Evolutionary conservation across 495 filamentous ascomycete genomes (phyloP).

Genomic region (Hyaloscypha bicolor): DNA sequence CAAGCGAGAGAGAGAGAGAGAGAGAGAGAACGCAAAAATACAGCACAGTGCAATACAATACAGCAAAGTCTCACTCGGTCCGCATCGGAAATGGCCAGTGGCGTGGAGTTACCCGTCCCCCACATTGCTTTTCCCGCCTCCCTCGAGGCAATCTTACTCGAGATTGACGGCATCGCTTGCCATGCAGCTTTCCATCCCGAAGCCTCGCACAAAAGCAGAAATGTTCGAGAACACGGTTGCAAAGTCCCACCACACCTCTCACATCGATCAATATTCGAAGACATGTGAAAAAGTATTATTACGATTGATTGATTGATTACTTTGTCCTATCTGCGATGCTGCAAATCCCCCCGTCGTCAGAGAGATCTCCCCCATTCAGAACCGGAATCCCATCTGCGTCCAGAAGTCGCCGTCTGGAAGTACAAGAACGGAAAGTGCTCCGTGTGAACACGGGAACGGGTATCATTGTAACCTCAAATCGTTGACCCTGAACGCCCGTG

Average conservation of each 20-base stretch:
- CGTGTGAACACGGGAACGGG: background rate
- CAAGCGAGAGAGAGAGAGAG: no score
- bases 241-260: background rate
- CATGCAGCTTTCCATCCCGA: background rate
- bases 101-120: background rate
- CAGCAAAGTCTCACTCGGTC: no score
- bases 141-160: background rate
- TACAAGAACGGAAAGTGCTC: background rate
- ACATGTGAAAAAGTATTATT: background rate
- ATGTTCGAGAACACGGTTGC: background rate
- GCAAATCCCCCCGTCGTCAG: background rate
- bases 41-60: no score
- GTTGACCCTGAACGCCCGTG: background rate
- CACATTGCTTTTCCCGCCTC: background rate
- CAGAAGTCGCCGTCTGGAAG: background rate
- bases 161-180: background rate
- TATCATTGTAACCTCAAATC: background rate
- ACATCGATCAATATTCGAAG: background rate
- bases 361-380: background rate
- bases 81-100: no score
- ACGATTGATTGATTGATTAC: background rate
- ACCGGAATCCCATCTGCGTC: background rate
- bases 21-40: no score
- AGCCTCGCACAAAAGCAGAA: background rate
- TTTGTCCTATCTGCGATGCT: background rate